These are phyloP conservation scores for Pseudotulostoma volvatum DNA, from an alignment of 495 filamentous ascomycete genomes.

Conservation along the genomic window DNA sequence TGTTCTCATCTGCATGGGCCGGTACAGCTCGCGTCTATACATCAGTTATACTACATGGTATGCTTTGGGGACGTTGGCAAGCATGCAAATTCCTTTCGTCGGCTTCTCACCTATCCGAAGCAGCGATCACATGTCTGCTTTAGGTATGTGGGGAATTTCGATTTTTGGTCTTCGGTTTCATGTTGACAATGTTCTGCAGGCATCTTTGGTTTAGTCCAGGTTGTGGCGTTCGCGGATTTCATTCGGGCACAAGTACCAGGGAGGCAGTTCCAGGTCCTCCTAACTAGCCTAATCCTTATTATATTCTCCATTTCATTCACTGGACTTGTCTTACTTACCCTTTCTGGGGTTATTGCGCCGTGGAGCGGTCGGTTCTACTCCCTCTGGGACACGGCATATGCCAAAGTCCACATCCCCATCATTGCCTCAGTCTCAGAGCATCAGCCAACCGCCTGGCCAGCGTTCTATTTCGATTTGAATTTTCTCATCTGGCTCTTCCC, in stretches of 20 bases:
- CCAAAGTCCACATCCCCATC: constrained; percentile 98
- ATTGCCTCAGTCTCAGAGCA: constrained; percentile 99
- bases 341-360: constrained; percentile 81
- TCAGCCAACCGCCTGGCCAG: constrained; percentile 99
- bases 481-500: constrained; percentile 99
- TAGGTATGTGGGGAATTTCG: constrained; percentile 43
- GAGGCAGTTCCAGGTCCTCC: constrained; percentile 80
- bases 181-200: constrained; percentile 31
- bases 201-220: constrained; percentile 89
- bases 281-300: constrained; percentile 63
- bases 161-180: background rate
- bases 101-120: constrained; percentile 92
- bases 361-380: constrained; percentile 99
- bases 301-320: constrained; percentile 57
- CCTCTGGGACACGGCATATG: constrained; percentile 96
- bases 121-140: constrained; percentile 95
- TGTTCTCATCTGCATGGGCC: constrained; percentile 90
- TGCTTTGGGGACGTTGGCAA: constrained; percentile 85
- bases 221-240: constrained; percentile 87
- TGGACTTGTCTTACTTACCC: constrained; percentile 64
- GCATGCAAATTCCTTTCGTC: constrained; percentile 99
- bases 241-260: constrained; percentile 72
- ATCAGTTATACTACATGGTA: constrained; percentile 98
- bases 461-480: constrained; percentile 98
- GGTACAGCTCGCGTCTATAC: constrained; percentile 86